A percentile compares a stretch with the other conserved stretches of the same genome.
phyloP scores from a whole-genome alignment of 1,139 yeast species.

The Eremothecium coryli region DNA sequence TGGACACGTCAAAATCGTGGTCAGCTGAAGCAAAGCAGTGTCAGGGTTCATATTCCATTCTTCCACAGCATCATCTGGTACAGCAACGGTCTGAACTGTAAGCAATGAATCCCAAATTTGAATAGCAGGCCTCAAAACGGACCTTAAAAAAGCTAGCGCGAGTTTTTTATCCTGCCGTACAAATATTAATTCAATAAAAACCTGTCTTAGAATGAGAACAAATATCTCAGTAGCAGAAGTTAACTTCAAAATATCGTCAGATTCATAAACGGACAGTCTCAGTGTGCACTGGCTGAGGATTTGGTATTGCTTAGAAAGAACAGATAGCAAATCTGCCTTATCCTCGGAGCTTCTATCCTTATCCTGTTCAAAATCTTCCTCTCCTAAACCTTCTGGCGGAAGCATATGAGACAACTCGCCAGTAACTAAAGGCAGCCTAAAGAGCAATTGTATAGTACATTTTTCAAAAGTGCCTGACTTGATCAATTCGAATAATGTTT shows the following conservation, averaged over 20 bases:
- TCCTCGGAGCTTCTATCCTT: conserved; percentile 7
- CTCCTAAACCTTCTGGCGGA: neutral
- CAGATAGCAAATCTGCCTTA: conserved; percentile 24
- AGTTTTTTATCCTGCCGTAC: conserved; percentile 29
- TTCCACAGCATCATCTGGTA: conserved; percentile 12
- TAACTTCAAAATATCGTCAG: conserved; percentile 11
- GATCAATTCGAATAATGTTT: conserved; percentile 35
- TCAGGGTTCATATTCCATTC: conserved; percentile 23
- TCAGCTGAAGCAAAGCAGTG: conserved; percentile 20
- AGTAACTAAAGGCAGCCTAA: conserved; percentile 20
- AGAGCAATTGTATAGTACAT: conserved; percentile 16
- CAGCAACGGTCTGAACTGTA: conserved; percentile 25
- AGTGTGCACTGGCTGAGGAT: conserved; percentile 12
- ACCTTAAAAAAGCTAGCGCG: conserved; percentile 40
- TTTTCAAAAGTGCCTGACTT: conserved; percentile 36
- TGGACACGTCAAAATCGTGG: conserved; percentile 25
- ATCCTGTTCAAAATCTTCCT: no score
- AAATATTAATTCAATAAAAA: conserved; percentile 36
- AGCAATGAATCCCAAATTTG: conserved; percentile 33
- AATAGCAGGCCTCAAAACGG: conserved; percentile 27
- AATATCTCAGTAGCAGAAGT: conserved; percentile 25
- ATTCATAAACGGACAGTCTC: conserved; percentile 7
- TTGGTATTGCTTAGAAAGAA: conserved; percentile 9
- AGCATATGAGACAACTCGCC: conserved; percentile 32
- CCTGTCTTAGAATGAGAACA: conserved; percentile 32